phyloP scores from a whole-genome alignment of 2,329 filamentous ascomycete genomes.

The Aurifilum marmelostoma region DNA sequence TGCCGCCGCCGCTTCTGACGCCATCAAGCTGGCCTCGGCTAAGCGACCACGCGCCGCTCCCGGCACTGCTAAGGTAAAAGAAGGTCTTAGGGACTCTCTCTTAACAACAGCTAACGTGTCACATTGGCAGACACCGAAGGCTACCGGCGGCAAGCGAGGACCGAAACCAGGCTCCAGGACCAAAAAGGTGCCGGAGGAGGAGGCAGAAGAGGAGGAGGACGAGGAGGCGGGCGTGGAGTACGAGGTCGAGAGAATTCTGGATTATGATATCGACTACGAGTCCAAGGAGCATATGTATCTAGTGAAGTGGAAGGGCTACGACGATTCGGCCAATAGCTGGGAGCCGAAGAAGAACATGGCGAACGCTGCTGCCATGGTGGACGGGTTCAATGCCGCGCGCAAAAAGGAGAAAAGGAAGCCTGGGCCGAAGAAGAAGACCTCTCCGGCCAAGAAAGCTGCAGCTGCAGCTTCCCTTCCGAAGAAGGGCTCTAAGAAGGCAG shows the following conservation, averaged over 20 bases:
- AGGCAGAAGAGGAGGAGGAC: too few relatives aligned
- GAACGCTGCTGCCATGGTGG: constrained; percentile 43
- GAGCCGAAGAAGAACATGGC: constrained; percentile 52
- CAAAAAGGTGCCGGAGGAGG: background rate
- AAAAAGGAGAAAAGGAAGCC: constrained; percentile 21
- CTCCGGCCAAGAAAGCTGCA: constrained; percentile 13
- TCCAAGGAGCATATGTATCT: constrained; percentile 48
- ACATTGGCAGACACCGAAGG: constrained; percentile 15
- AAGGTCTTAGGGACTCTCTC: too few relatives aligned
- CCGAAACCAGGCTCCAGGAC: constrained; percentile 19
- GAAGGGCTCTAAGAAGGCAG: constrained; percentile 26
- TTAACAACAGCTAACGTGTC: constrained; percentile 2
- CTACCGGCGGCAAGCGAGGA: constrained; percentile 20
- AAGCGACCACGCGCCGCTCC: constrained; percentile 23
- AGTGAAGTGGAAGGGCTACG: constrained; percentile 59
- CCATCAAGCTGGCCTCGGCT: constrained; percentile 24
- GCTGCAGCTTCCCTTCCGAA: background rate
- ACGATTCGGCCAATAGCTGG: constrained; percentile 53
- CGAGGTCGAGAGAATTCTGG: constrained; percentile 53
- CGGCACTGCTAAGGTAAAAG: constrained; percentile 23
- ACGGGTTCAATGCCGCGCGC: constrained; percentile 42
- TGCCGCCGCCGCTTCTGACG: constrained; percentile 27
- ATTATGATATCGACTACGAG: constrained; percentile 42
- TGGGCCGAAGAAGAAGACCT: constrained; percentile 21
- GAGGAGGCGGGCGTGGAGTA: constrained; percentile 45